Evolutionary conservation across 225 moss, liverwort and hornwort species (phyloP).

Genomic region (Neckera pumila): DNA sequence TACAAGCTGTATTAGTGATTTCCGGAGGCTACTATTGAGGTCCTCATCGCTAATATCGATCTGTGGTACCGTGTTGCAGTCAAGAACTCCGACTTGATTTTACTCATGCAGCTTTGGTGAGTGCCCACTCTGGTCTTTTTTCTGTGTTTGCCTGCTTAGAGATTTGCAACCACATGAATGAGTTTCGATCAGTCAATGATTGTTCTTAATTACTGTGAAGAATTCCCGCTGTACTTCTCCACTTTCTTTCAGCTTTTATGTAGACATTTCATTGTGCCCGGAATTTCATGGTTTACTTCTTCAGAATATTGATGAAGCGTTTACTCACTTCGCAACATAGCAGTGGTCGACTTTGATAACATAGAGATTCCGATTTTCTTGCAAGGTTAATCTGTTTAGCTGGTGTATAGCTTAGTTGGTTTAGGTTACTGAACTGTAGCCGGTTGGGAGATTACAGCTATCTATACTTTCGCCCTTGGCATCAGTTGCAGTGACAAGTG

Average conservation of each 20-base stretch:
- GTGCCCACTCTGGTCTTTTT: not conserved
- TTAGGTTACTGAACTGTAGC: not conserved
- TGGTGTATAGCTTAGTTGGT: not conserved
- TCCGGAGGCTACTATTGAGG: not conserved
- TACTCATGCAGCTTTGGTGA: constrained; percentile 46
- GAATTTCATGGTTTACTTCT: not conserved
- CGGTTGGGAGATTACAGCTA: constrained; percentile 11
- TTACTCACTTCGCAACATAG: not conserved
- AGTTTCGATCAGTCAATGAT: no score
- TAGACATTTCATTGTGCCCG: no score
- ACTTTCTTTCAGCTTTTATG: no score
- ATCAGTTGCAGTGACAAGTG: constrained; percentile 10
- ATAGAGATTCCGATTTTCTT: not conserved
- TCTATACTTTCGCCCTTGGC: constrained; percentile 46
- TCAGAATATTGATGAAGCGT: not conserved
- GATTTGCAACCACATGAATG: not conserved
- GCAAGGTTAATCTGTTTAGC: not conserved
- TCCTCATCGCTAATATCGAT: not conserved
- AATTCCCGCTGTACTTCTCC: no score
- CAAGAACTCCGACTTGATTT: constrained; percentile 36
- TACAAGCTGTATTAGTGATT: not conserved
- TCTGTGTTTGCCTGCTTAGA: no score
- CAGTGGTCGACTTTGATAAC: not conserved
- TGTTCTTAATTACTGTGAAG: no score
- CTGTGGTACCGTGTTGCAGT: constrained; percentile 14